Conservation (phyloP, 192 early-diverging fungal species). For the Linnemannia exigua region DNA sequence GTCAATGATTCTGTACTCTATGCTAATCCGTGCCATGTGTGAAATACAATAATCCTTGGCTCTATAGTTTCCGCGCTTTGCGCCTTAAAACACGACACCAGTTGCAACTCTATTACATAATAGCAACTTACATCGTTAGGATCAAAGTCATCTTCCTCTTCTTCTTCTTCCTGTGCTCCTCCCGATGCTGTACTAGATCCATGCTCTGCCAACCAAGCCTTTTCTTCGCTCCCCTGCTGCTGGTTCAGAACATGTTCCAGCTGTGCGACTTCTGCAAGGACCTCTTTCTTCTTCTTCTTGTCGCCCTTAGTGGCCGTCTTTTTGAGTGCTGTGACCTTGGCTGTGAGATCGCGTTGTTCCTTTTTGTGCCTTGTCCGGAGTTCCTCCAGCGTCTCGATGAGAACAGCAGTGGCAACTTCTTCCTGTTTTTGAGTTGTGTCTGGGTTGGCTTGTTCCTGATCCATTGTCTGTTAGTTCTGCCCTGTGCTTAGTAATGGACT, state of each 20-base stretch:
- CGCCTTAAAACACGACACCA: background rate
- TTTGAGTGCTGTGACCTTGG: constrained; percentile 79
- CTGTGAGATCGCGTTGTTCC: constrained; percentile 82
- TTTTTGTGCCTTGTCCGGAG: constrained; percentile 79
- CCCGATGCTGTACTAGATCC: background rate
- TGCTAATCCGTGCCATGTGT: background rate
- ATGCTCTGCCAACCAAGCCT: constrained; percentile 37
- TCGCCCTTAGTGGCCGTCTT: constrained; percentile 83
- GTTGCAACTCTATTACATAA: background rate
- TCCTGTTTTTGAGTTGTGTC: background rate
- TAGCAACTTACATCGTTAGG: constrained; percentile 39
- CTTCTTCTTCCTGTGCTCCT: background rate
- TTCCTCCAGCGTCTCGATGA: constrained; percentile 71
- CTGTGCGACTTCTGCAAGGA: constrained; percentile 72
- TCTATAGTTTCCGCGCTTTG: background rate
- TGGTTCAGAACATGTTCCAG: constrained; percentile 74
- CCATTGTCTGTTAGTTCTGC: background rate
- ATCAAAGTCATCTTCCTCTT: constrained; percentile 53
- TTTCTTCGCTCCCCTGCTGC: constrained; percentile 74
- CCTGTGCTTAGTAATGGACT: background rate
- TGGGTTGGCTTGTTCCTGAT: background rate
- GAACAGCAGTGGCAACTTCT: background rate
- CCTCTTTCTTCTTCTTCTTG: constrained; percentile 92
- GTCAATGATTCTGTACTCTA: too few relatives aligned
- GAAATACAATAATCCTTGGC: background rate